Conservation (phyloP, 495 filamentous ascomycete genomes). For the Cenococcum geophilum region DNA sequence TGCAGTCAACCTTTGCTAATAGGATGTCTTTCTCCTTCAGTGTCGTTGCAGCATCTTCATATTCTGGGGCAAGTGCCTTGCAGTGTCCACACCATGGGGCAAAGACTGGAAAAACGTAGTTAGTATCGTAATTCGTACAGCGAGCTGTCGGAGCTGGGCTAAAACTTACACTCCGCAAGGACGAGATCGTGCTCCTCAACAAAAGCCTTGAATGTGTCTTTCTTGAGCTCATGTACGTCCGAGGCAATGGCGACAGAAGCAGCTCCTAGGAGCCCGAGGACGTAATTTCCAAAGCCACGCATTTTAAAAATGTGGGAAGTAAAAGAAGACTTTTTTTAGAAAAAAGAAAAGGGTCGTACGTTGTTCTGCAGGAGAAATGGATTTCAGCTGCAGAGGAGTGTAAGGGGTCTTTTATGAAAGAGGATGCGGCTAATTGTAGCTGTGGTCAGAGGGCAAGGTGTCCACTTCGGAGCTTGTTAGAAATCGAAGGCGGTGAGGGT, state of each 20-base stretch:
- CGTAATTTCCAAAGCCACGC: constrained; percentile 29
- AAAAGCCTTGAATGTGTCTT: constrained; percentile 79
- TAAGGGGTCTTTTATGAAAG: constrained; percentile 2
- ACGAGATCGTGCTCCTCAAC: constrained; percentile 77
- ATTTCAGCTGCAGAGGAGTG: neutral
- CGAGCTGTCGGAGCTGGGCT: neutral
- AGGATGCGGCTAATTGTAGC: neutral
- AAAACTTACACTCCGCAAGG: constrained; percentile 62
- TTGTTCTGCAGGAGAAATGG: neutral
- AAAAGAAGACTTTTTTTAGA: constrained; percentile 1
- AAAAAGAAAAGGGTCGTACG: constrained; percentile 5
- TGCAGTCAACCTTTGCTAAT: constrained; percentile 94
- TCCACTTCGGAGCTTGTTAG: neutral
- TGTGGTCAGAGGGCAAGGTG: neutral
- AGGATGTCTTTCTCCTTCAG: constrained; percentile 94
- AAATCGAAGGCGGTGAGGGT: neutral
- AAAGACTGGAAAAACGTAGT: constrained; percentile 47
- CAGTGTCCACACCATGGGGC: constrained; percentile 73
- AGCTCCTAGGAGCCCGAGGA: constrained; percentile 43
- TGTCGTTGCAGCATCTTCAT: constrained; percentile 84
- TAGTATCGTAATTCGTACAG: constrained; percentile 8
- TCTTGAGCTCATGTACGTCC: constrained; percentile 77
- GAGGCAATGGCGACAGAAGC: constrained; percentile 62
- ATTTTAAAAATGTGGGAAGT: constrained; percentile 21
- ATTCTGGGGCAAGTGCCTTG: constrained; percentile 78